phyloP scores from a whole-genome alignment of 345 rosid genomes.

The Boechera retrofracta region DNA sequence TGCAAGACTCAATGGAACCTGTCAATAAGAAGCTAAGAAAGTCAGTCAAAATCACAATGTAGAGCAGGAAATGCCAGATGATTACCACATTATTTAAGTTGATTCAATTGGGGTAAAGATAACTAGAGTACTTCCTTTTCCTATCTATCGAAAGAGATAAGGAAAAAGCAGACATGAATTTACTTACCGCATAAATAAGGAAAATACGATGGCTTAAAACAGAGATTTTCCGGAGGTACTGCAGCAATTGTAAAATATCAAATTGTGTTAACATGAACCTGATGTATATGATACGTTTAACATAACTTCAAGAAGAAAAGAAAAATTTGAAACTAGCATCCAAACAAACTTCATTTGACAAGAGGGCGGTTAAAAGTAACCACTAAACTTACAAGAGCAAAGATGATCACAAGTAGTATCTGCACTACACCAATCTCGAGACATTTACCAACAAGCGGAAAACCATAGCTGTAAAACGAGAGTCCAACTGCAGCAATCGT shows the following conservation, averaged over 20 bases:
- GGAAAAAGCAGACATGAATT: neutral
- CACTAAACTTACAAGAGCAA: constrained; percentile 83
- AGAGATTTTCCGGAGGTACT: constrained; percentile 96
- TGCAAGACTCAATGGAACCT: constrained; percentile 97
- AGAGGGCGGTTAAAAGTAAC: neutral
- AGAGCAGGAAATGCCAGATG: neutral
- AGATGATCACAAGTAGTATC: constrained; percentile 78
- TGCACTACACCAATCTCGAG: constrained; percentile 87
- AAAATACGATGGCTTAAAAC: constrained; percentile 90
- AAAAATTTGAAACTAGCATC: constrained; percentile 4
- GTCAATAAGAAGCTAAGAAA: constrained; percentile 31
- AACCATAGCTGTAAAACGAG: constrained; percentile 93
- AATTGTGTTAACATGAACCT: constrained; percentile 8
- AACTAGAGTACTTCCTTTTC: neutral
- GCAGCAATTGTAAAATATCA: constrained; percentile 45
- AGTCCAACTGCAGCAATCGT: constrained; percentile 99
- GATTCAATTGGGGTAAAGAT: neutral
- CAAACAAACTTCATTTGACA: neutral
- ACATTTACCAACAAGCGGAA: constrained; percentile 89
- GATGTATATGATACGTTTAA: neutral
- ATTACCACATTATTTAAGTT: constrained; percentile 19
- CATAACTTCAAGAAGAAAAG: constrained; percentile 21
- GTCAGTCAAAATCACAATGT: constrained; percentile 6
- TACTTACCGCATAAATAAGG: constrained; percentile 84
- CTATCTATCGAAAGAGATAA: neutral